Base-by-base conservation (phyloP, 2,329 filamentous ascomycete genomes). In the Paracoccidioides brasiliensis region DNA sequence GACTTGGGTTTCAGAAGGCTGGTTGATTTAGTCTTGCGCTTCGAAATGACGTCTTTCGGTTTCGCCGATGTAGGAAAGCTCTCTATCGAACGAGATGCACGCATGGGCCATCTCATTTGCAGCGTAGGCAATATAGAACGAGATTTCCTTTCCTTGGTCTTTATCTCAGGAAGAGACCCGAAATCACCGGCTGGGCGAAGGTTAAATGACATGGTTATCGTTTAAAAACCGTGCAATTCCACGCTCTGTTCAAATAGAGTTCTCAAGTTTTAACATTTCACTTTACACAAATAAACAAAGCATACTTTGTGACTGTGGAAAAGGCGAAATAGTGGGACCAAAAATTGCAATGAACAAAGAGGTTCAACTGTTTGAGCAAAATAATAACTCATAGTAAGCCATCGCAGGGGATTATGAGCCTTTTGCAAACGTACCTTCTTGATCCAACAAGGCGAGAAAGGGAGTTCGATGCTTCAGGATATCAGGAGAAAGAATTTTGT, bases 91-190 rank as follows among this genome's bases (percentile, higher is more conserved):
- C 50, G 38, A 35, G 37, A 42, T 5, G 9, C 6, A 9, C 50
- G 50, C 28, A 52, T 43, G 15, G 50, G 50, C 50, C 50, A 52
- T 52, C 28, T 32, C 5, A 52, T 38, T 42, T 52, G 50, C 14
- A 52, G 28, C 9, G 37, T 10, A 10, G 28, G 12, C 28, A 52
- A 30, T 52, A 22, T 8, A 33, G 41, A 52, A 10, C 50, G 50
- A 41, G 38, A 9, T 22, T 52, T 52, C 30, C 38, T 42, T 12
- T 52, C 50, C 38, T 52, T 52, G 28, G 14, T n/a, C 38, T 52
- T 42, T n/a, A 8, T 38, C 38, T 52, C 50, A 4, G 15, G 33
- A 3, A 42, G 8, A 12, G 50, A 22, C 6, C 22, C 6, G 22
- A 42, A 4, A 52, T 42, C 12, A 33, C n/a, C 33, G 7, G 14